These are phyloP conservation scores for Globisporangium abappressorium DNA, from an alignment of 352 stramenopile species.

Conservation along the genomic window DNA sequence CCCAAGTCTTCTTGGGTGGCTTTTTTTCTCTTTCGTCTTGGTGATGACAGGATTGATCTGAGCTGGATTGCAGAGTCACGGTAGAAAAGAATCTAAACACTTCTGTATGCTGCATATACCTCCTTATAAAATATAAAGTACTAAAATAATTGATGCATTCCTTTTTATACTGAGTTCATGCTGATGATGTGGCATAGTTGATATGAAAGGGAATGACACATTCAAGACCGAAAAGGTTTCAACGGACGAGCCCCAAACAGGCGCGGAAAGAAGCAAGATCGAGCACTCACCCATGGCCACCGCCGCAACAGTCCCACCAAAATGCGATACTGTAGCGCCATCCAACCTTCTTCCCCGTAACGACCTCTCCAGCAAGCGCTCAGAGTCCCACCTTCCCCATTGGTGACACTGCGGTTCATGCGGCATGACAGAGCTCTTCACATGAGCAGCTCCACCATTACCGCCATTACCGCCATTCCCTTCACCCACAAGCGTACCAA, in stretches of 20 bases:
- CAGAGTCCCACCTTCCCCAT: not conserved
- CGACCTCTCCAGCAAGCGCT: not conserved
- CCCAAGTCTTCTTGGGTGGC: not conserved
- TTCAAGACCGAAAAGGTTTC: not conserved
- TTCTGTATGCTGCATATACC: not conserved
- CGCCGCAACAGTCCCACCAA: not conserved
- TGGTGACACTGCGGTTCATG: not conserved
- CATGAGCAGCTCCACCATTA: not conserved
- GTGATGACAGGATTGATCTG: conserved; percentile 6
- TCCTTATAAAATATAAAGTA: not conserved
- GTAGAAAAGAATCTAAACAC: not conserved
- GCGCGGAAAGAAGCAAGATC: not conserved
- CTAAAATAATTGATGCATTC: not conserved
- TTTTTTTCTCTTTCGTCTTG: not conserved
- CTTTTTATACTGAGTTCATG: not conserved
- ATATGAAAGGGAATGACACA: not conserved
- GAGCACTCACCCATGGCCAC: not conserved
- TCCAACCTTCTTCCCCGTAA: not conserved
- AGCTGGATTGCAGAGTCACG: not conserved
- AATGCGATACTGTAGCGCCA: not conserved
- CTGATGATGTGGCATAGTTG: not conserved
- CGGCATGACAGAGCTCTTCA: conserved; percentile 8
- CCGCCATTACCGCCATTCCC: not conserved
- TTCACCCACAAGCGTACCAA: conserved; percentile 4
- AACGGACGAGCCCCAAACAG: not conserved